These are phyloP conservation scores for Trichosporon faecale DNA, from an alignment of 1,284 basidiomycete species.

Conservation along the genomic window DNA sequence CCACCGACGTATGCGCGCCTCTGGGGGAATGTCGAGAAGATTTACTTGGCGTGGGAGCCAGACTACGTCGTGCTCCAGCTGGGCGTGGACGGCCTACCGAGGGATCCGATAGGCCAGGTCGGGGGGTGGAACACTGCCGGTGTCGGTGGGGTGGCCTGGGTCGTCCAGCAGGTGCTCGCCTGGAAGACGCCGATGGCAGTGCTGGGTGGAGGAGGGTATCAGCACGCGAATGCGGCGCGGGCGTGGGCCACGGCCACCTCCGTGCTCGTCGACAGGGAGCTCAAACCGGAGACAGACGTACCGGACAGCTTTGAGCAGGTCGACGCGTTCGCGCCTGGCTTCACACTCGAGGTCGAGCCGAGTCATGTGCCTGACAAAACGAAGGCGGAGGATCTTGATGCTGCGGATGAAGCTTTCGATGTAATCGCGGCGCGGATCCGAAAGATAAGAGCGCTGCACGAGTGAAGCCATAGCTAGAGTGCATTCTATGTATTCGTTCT, in stretches of 20 bases:
- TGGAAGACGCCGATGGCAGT: conserved; percentile 62
- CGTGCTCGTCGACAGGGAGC: conserved; percentile 59
- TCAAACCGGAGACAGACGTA: conserved; percentile 62
- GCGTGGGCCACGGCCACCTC: conserved; percentile 80
- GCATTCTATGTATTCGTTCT: background rate
- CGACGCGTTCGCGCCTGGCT: conserved; percentile 69
- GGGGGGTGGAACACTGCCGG: conserved; percentile 73
- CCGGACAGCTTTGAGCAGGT: conserved; percentile 66
- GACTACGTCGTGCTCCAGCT: conserved; percentile 80
- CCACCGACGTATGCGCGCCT: conserved; percentile 61
- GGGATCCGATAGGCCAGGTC: conserved; percentile 64
- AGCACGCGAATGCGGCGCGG: conserved; percentile 73
- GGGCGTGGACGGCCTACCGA: conserved; percentile 78
- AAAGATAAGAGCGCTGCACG: conserved; percentile 22
- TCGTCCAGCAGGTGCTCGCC: conserved; percentile 58
- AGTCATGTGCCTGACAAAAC: conserved; percentile 73
- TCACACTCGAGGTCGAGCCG: conserved; percentile 65
- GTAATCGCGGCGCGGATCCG: conserved; percentile 31
- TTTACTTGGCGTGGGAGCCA: conserved; percentile 66
- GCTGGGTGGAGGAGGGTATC: conserved; percentile 67
- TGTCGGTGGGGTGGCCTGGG: conserved; percentile 69
- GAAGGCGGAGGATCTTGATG: conserved; percentile 55
- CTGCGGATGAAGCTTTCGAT: conserved; percentile 35
- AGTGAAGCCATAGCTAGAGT: background rate
- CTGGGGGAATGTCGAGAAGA: conserved; percentile 62